Percentiles rank a stretch among this genome's conserved stretches.
These are phyloP conservation scores for Candolleomyces aberdarensis DNA, from an alignment of 768 basidiomycete species.

Conservation along the genomic window DNA sequence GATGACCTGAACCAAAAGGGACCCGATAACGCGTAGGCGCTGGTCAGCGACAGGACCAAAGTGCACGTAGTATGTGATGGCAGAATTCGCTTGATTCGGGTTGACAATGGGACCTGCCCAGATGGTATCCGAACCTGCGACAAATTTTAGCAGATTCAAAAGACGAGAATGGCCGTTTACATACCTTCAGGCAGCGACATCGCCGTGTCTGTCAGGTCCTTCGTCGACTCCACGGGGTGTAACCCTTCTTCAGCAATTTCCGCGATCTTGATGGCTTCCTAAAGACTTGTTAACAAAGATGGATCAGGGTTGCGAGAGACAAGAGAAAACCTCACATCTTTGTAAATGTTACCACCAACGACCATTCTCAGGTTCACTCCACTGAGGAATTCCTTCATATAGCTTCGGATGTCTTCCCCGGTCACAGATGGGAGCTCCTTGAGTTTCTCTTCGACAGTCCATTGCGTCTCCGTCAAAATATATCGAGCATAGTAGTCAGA, in stretches of 20 bases:
- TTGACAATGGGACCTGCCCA: slow-evolving; percentile 72
- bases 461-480: slow-evolving; percentile 66
- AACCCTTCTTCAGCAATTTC: slow-evolving; percentile 70
- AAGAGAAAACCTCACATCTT: slow-evolving; percentile 54
- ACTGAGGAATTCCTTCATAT: slow-evolving; percentile 57
- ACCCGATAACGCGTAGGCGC: slow-evolving; percentile 58
- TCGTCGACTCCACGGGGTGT: slow-evolving; percentile 44
- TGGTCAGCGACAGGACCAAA: slow-evolving; percentile 68
- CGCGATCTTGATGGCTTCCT: slow-evolving; percentile 78
- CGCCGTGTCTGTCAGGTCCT: slow-evolving; percentile 51
- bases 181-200: slow-evolving; percentile 72
- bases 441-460: slow-evolving; percentile 76
- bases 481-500: slow-evolving; percentile 76
- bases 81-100: slow-evolving; percentile 82
- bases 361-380: slow-evolving; percentile 69
- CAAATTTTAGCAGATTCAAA: not conserved
- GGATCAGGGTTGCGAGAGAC: not conserved
- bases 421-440: slow-evolving; percentile 69
- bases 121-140: slow-evolving; percentile 64
- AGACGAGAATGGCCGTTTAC: slow-evolving; percentile 11
- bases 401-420: slow-evolving; percentile 62
- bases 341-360: slow-evolving; percentile 80
- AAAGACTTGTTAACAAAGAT: not conserved
- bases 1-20: slow-evolving; percentile 79
- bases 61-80: slow-evolving; percentile 82